Base-by-base conservation (phyloP, 2,329 filamentous ascomycete species). In the Rosellinia necatrix region DNA sequence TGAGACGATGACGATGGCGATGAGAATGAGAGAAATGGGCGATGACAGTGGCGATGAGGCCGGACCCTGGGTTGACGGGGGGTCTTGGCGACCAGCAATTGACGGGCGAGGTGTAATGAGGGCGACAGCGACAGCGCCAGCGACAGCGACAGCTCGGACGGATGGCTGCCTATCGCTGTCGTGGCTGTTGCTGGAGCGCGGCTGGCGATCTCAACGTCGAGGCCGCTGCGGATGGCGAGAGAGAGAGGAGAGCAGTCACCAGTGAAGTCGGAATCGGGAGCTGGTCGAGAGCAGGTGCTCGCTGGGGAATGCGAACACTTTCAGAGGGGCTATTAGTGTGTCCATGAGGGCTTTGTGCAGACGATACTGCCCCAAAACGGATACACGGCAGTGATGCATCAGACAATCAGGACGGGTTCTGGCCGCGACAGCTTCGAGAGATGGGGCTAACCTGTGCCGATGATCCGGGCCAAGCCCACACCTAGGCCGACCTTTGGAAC, bases 301-400 rank as follows among this genome's bases (percentile, higher is more conserved):
- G 30, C 53, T 34, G 29, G 41, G 47, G 32, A 17, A 42, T 49
- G 49, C 49, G 46, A 46, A 52, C 47, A 32, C 59, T 49, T 46
- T 48, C 46, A 47, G 60, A 58, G 49, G 50, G 51, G 49, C 24
- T 56, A 35, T 24, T 37, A 44, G 49, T 46, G 49, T 49, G 56
- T 47, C 56, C 59, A 61, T 61, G 56, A 59, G 56, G 47, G 56
- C 56, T 59, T 59, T 59, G 56, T 52, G 53, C 56, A 61, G 47
- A 59, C 59, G 51, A 51, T 59, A 46, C 59, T 30, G 55, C 55
- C 52, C 52, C 53, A 47, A 57, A 43, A 57, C 59, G 56, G 59
- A 57, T 59, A 58, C 52, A 61, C 56, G 59, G 59, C 59, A 61
- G 50, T 38, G 59, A 60, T 56, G 53, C 52, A 59, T 49, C 44